phyloP scores from a whole-genome alignment of 768 basidiomycete genomes.

The Clitopilus hobsonii region DNA sequence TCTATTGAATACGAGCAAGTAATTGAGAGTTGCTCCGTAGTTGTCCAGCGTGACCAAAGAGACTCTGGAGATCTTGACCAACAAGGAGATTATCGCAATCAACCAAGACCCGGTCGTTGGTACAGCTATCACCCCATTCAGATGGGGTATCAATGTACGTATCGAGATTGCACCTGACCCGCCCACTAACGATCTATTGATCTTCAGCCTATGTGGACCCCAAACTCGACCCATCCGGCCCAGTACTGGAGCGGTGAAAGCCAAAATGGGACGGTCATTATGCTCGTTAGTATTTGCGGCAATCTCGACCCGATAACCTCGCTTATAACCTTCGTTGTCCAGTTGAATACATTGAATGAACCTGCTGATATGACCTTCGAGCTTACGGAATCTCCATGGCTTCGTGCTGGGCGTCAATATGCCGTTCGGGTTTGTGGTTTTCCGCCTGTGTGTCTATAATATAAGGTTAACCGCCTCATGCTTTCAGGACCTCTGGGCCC shows the following conservation, averaged over 20 bases:
- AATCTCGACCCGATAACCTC: not conserved
- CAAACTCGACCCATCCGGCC: conserved; percentile 45
- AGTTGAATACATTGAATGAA: conserved; percentile 28
- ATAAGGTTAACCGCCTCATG: not conserved
- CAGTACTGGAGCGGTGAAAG: conserved; percentile 63
- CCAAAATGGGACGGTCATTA: conserved; percentile 56
- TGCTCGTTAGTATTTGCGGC: conserved; percentile 41
- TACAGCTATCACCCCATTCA: conserved; percentile 55
- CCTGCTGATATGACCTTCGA: conserved; percentile 51
- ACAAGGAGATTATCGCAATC: conserved; percentile 61
- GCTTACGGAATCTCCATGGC: conserved; percentile 61
- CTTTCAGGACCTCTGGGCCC: conserved; percentile 64
- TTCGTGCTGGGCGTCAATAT: conserved; percentile 59
- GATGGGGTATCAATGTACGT: conserved; percentile 62
- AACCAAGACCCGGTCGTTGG: conserved; percentile 65
- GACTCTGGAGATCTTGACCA: conserved; percentile 52
- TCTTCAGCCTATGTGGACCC: conserved; percentile 31
- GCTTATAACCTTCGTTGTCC: not conserved
- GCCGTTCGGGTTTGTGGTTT: conserved; percentile 44
- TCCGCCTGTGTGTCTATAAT: not conserved
- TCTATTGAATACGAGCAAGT: not conserved
- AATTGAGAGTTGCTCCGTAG: conserved; percentile 21
- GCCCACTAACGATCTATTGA: not conserved
- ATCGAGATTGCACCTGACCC: not conserved
- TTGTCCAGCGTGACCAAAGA: conserved; percentile 43